Evolutionary conservation across 805 yeast genomes (phyloP).

Genomic region (Candida sphagnicola): DNA sequence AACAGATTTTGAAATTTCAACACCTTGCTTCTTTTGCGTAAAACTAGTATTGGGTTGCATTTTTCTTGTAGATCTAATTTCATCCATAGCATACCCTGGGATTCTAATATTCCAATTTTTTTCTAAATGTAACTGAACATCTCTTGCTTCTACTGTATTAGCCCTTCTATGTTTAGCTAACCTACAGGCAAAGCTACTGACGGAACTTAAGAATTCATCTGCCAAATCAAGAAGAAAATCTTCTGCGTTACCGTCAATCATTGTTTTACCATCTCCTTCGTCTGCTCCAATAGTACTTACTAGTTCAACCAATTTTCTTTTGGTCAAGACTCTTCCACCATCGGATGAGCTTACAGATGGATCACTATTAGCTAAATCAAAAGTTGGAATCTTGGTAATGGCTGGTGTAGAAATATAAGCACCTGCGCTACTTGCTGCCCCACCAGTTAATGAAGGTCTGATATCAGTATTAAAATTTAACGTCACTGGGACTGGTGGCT

Average conservation of each 20-base stretch:
- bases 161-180: slow-evolving; percentile 92
- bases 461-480: slow-evolving; percentile 49
- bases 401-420: slow-evolving; percentile 70
- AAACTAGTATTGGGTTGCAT: slow-evolving; percentile 64
- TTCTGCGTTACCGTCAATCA: slow-evolving; percentile 93
- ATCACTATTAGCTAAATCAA: slow-evolving; percentile 50
- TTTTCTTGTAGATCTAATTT: slow-evolving; percentile 71
- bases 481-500: slow-evolving; percentile 61
- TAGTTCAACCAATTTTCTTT: slow-evolving; percentile 83
- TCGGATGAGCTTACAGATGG: slow-evolving; percentile 35
- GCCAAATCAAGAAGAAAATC: slow-evolving; percentile 88
- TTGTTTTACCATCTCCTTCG: slow-evolving; percentile 87
- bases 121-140: slow-evolving; percentile 86
- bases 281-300: slow-evolving; percentile 79
- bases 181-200: slow-evolving; percentile 90
- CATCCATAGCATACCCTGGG: slow-evolving; percentile 93
- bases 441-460: slow-evolving; percentile 82
- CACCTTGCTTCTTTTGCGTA: slow-evolving; percentile 65
- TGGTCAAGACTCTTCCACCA: slow-evolving; percentile 78
- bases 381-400: slow-evolving; percentile 68
- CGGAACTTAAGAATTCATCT: slow-evolving; percentile 89
- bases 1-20: slow-evolving; percentile 60
- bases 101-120: slow-evolving; percentile 92
- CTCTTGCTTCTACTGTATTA: slow-evolving; percentile 82
- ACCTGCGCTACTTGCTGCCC: slow-evolving; percentile 71